Evolutionary conservation across 2,329 filamentous ascomycete genomes (phyloP).

Genomic region (Trichoderma semiorbis): DNA sequence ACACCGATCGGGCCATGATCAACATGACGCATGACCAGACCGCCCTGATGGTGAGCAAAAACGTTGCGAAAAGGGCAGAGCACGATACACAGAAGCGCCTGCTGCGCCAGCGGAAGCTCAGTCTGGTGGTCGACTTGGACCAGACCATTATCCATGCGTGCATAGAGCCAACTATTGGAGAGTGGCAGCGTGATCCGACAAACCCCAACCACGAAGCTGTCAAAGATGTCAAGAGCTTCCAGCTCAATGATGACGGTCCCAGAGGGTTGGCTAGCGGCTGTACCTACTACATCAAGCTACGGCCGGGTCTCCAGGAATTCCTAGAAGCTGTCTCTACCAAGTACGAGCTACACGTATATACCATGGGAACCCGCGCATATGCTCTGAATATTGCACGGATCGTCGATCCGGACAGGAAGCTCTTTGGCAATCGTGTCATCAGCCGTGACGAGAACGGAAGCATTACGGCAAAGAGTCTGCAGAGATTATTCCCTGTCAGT

Average conservation of each 20-base stretch:
- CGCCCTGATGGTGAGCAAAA: constrained; percentile 76
- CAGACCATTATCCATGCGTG: constrained; percentile 98
- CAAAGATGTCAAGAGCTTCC: constrained; percentile 83
- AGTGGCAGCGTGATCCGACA: constrained; percentile 85
- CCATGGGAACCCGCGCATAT: constrained; percentile 98
- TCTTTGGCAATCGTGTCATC: constrained; percentile 92
- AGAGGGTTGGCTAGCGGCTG: constrained; percentile 66
- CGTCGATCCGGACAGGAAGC: constrained; percentile 81
- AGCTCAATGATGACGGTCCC: constrained; percentile 81
- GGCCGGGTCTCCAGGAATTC: constrained; percentile 80
- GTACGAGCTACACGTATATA: constrained; percentile 97
- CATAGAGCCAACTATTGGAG: constrained; percentile 91
- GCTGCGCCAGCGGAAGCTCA: constrained; percentile 77
- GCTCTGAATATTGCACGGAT: constrained; percentile 88
- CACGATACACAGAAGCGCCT: constrained; percentile 82
- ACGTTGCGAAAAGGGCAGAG: constrained; percentile 77
- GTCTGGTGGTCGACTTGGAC: constrained; percentile 92
- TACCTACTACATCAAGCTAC: constrained; percentile 98
- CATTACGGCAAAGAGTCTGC: constrained; percentile 83
- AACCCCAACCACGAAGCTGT: constrained; percentile 92
- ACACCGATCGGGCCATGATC: constrained; percentile 83
- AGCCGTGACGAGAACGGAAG: constrained; percentile 96
- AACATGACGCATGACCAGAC: constrained; percentile 94
- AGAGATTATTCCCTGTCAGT: constrained; percentile 89
- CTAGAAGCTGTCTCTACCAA: constrained; percentile 71